phyloP scores from a whole-genome alignment of 441 rosid species.

The Francoa sonchifolia region DNA sequence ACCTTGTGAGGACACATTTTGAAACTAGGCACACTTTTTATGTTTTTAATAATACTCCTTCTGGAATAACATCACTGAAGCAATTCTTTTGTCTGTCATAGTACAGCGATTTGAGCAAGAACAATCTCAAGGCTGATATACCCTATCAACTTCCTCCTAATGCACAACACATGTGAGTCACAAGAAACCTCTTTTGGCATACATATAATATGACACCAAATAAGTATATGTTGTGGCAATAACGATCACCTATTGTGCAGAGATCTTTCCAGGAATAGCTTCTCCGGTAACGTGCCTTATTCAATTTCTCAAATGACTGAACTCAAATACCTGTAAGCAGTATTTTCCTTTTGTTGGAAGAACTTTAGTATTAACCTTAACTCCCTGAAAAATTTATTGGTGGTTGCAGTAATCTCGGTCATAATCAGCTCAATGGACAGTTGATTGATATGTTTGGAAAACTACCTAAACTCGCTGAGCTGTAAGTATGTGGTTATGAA shows the following conservation, averaged over 20 bases:
- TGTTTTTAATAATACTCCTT: not conserved
- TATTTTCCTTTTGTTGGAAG: slow-evolving; percentile 4
- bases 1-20: slow-evolving; percentile 44
- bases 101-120: slow-evolving; percentile 79
- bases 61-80: slow-evolving; percentile 12
- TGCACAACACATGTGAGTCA: slow-evolving; percentile 43
- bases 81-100: slow-evolving; percentile 26
- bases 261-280: slow-evolving; percentile 61
- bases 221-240: no score
- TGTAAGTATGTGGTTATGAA: slow-evolving; percentile 39
- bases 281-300: slow-evolving; percentile 71
- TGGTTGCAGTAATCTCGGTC: slow-evolving; percentile 48
- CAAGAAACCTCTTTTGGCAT: not conserved
- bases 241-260: slow-evolving; percentile 39
- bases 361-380: no score
- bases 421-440: slow-evolving; percentile 63
- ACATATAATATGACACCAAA: no score
- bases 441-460: slow-evolving; percentile 76
- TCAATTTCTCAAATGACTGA: slow-evolving; percentile 70
- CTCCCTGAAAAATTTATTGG: slow-evolving; percentile 8
- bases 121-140: slow-evolving; percentile 65
- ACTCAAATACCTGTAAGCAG: slow-evolving; percentile 54
- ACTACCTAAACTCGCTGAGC: slow-evolving; percentile 46
- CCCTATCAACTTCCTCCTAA: slow-evolving; percentile 96
- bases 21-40: not conserved